phyloP scores from a whole-genome alignment of 495 filamentous ascomycete species.

The Neurospora africana region DNA sequence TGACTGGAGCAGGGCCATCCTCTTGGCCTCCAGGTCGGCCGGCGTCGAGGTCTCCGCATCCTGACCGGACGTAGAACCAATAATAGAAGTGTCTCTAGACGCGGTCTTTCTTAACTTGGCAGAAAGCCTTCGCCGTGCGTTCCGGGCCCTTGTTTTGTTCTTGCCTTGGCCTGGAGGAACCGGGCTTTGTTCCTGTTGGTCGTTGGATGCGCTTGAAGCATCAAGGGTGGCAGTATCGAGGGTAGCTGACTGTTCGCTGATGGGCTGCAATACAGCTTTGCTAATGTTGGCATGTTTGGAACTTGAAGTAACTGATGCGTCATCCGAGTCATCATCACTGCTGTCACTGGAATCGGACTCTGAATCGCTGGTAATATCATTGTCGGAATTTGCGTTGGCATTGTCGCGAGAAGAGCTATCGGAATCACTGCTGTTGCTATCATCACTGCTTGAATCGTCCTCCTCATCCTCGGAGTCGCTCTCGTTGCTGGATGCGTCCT shows the following conservation, averaged over 20 bases:
- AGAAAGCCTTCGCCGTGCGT: constrained; percentile 28
- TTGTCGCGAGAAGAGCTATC: not conserved
- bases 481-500: not conserved
- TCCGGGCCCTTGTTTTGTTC: constrained; percentile 29
- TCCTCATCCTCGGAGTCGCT: constrained; percentile 1
- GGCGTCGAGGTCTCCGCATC: not conserved
- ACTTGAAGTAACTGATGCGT: constrained; percentile 2
- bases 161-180: constrained; percentile 27
- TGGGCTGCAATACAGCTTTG: not conserved
- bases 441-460: not conserved
- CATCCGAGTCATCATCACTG: constrained; percentile 18
- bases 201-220: not conserved
- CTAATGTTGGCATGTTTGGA: not conserved
- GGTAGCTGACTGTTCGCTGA: not conserved
- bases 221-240: not conserved
- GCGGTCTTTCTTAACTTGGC: constrained; percentile 15
- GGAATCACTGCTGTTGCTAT: not conserved
- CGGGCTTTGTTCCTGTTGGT: constrained; percentile 9
- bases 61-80: not conserved
- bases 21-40: constrained; percentile 5
- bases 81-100: not conserved
- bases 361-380: not conserved
- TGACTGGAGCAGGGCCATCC: constrained; percentile 5
- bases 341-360: constrained; percentile 5
- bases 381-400: constrained; percentile 1